Base-by-base conservation (phyloP, 768 basidiomycete genomes). In the Suillus plorans region DNA sequence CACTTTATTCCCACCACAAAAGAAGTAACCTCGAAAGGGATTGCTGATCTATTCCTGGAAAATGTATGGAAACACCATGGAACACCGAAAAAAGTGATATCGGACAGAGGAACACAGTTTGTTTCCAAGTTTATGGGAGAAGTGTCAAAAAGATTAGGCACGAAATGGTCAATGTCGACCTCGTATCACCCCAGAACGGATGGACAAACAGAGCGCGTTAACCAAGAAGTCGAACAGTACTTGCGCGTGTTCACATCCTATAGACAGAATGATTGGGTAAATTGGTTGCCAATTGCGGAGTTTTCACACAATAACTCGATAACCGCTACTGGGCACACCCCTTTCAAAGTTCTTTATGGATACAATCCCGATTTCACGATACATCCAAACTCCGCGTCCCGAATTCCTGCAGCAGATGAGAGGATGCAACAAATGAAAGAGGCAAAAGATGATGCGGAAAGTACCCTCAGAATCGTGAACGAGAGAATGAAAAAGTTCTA, bases 101-200 rank as follows among this genome's bases (percentile, higher is more conserved):
- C 47, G 0, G 60, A 67, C 20, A 13, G 28, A 10, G 55, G 63
- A 20, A 53, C 60, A 12, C 60, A 67, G 3, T 67, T 67, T 22
- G 34, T 60, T 0, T 52, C 57, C 0, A 37, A 66, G 3, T 18
- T 66, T 13, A 50, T 50, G 49, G 12, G 22, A 22, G 25, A 50
- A 22, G 3, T 28, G 5, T 25, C 12, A 3, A 50, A 50, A 22
- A 6, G 49, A 6, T 14, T 50, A 12, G 49, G 49, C 3, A 50
- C 6, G 0, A 50, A 50, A 25, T 50, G 49, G 49, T 62, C 67
- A 9, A 59, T 73, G 5, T 75, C 73, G 6, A 80, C 76, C 0
- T 67, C 79, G 0, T 82, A 74, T 63, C 81, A 84, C 63, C 81
- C 81, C 1, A 70, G 82, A 62, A 79, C 53, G 3, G 49, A 82